Percentiles rank a stretch among this genome's conserved stretches.
Evolutionary conservation across 257 asterid genomes (phyloP).

Genomic region (Salvia rosmarinus): DNA sequence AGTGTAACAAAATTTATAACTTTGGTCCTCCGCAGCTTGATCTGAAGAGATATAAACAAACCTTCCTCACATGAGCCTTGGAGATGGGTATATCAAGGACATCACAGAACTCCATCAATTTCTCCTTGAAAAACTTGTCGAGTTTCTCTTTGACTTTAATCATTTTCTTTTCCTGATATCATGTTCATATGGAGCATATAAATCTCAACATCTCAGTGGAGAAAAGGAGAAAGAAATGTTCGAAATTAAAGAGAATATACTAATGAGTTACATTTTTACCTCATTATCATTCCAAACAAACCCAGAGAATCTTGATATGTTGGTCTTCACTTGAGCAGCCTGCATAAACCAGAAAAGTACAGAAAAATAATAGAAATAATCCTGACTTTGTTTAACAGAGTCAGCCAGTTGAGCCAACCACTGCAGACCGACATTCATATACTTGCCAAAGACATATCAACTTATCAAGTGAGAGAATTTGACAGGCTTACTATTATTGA

Average conservation of each 20-base stretch:
- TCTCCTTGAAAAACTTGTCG: constrained; percentile 85
- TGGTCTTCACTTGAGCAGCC: constrained; percentile 80
- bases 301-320: constrained; percentile 88
- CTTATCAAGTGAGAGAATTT: constrained; percentile 6
- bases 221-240: neutral
- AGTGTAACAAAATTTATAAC: constrained; percentile 15
- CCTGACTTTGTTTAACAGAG: constrained; percentile 1
- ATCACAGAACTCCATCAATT: constrained; percentile 80
- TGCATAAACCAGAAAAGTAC: constrained; percentile 44
- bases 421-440: constrained; percentile 1
- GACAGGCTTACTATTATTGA: neutral
- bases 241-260: neutral
- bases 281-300: constrained; percentile 88
- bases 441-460: constrained; percentile 12
- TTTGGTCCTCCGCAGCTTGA: constrained; percentile 18
- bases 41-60: constrained; percentile 40
- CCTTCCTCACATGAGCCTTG: constrained; percentile 73
- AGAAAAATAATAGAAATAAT: constrained; percentile 13
- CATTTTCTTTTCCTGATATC: constrained; percentile 79
- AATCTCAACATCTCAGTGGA: constrained; percentile 15
- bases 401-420: constrained; percentile 6
- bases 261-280: constrained; percentile 45
- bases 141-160: constrained; percentile 75
- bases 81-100: constrained; percentile 74
- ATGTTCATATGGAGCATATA: constrained; percentile 22